Evolutionary conservation across 345 rosid genomes (phyloP).

Genomic region (Rhizophora mangle): DNA sequence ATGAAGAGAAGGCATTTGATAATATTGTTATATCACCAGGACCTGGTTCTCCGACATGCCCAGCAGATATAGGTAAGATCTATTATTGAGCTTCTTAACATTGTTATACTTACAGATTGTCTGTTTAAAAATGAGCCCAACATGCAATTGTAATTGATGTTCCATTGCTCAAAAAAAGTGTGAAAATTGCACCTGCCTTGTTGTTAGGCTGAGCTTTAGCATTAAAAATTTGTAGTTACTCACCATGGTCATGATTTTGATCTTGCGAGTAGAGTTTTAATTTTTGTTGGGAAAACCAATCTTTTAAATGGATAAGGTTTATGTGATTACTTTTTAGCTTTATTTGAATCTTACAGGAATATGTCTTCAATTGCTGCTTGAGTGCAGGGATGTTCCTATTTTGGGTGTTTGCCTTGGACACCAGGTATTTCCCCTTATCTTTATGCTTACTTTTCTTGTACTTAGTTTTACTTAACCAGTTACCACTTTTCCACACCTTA

Average conservation of each 20-base stretch:
- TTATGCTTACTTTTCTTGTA: not conserved
- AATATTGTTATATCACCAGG: constrained; percentile 95
- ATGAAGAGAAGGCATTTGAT: constrained; percentile 70
- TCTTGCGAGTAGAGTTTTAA: constrained; percentile 6
- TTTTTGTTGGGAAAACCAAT: not conserved
- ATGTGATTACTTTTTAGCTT: constrained; percentile 18
- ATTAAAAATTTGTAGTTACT: too few species aligned
- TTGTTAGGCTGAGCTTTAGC: too few species aligned
- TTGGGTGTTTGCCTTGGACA: constrained; percentile 95
- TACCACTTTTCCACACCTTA: not conserved
- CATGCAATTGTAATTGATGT: not conserved
- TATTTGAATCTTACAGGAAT: constrained; percentile 56
- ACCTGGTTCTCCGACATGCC: constrained; percentile 88
- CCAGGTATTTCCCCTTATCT: constrained; percentile 50
- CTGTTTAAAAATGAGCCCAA: too few species aligned
- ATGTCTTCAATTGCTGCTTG: constrained; percentile 75
- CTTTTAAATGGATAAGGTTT: constrained; percentile 12
- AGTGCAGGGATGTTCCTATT: constrained; percentile 84
- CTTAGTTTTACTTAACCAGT: not conserved
- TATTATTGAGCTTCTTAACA: not conserved
- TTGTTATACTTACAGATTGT: not conserved
- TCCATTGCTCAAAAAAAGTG: too few species aligned
- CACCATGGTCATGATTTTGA: not conserved
- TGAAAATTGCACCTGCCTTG: too few species aligned
- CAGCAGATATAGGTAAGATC: constrained; percentile 67